Evolutionary conservation across 768 basidiomycete species (phyloP).

Genomic region (Mycena pura): DNA sequence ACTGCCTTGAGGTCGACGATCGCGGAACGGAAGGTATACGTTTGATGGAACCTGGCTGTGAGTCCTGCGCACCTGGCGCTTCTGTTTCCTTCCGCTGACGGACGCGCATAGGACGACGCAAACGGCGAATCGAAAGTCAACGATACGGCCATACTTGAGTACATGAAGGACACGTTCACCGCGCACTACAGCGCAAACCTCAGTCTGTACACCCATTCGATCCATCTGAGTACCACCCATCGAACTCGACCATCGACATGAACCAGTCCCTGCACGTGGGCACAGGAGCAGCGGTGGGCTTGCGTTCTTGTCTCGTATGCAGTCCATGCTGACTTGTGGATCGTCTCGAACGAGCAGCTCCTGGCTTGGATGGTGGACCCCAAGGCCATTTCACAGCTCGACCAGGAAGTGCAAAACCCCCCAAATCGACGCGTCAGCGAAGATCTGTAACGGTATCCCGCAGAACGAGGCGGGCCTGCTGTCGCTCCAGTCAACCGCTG

Average conservation of each 20-base stretch:
- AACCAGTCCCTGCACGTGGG: constrained; percentile 85
- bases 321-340: constrained; percentile 47
- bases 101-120: constrained; percentile 47
- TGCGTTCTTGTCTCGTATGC: neutral
- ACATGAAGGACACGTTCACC: constrained; percentile 78
- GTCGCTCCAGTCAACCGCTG: constrained; percentile 48
- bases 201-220: constrained; percentile 83
- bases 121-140: constrained; percentile 60
- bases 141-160: constrained; percentile 68
- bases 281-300: constrained; percentile 67
- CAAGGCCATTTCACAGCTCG: constrained; percentile 65
- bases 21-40: constrained; percentile 62
- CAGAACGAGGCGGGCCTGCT: constrained; percentile 69
- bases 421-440: constrained; percentile 53
- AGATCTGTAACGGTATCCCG: constrained; percentile 83
- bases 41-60: constrained; percentile 82
- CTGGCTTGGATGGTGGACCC: constrained; percentile 80
- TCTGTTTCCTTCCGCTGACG: neutral
- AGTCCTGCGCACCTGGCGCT: too few relatives aligned
- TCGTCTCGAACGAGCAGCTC: constrained; percentile 74
- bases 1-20: constrained; percentile 63
- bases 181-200: constrained; percentile 78
- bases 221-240: constrained; percentile 60
- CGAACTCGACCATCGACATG: constrained; percentile 69
- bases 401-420: constrained; percentile 66